These are phyloP conservation scores for Talaromyces piceae DNA, from an alignment of 2,329 filamentous ascomycete species.

Conservation along the genomic window DNA sequence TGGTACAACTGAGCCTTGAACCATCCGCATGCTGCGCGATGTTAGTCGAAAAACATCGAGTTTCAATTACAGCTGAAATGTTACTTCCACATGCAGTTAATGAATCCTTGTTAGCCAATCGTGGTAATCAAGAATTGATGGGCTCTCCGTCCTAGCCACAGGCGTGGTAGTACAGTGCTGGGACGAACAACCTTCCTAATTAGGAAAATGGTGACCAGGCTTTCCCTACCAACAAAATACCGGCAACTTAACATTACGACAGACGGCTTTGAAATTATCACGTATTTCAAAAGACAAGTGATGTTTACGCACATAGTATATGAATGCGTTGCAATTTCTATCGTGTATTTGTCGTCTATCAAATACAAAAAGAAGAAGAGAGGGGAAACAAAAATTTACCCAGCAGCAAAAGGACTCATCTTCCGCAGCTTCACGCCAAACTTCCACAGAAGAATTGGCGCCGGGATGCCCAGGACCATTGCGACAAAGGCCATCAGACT, in stretches of 20 bases:
- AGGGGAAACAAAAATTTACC: constrained; percentile 12
- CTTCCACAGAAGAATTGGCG: constrained; percentile 46
- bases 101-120: too few relatives aligned
- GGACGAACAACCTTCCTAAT: not conserved
- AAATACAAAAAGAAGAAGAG: too few relatives aligned
- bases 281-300: too few relatives aligned
- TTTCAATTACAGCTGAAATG: too few relatives aligned
- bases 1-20: too few relatives aligned
- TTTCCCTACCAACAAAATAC: not conserved
- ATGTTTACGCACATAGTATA: not conserved
- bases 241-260: not conserved
- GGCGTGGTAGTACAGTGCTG: not conserved
- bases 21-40: too few relatives aligned
- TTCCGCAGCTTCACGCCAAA: constrained; percentile 41
- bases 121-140: too few relatives aligned
- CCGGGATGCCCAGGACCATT: constrained; percentile 37
- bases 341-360: too few relatives aligned
- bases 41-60: too few relatives aligned
- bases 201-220: not conserved
- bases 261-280: not conserved
- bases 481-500: constrained; percentile 34
- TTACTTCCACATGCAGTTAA: too few relatives aligned
- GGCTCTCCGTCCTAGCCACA: too few relatives aligned
- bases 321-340: not conserved
- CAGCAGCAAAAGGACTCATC: constrained; percentile 44